phyloP scores from a whole-genome alignment of 2,329 filamentous ascomycete species.

The Diaporthe ampelina region DNA sequence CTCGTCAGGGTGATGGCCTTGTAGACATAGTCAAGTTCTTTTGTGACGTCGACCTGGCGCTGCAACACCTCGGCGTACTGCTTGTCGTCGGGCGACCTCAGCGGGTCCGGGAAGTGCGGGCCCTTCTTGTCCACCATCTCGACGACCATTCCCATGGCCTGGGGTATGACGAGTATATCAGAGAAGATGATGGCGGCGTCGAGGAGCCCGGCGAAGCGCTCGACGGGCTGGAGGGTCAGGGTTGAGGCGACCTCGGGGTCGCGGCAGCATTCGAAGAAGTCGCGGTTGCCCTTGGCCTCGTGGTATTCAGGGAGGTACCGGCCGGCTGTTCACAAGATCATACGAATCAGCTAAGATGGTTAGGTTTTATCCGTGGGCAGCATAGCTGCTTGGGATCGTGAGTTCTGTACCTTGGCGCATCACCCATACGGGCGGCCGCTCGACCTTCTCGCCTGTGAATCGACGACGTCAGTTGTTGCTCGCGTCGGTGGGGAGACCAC shows the following conservation, averaged over 20 bases:
- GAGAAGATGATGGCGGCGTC: slow-evolving; percentile 99
- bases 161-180: slow-evolving; percentile 96
- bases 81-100: slow-evolving; percentile 82
- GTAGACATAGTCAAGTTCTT: slow-evolving; percentile 94
- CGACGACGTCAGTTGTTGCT: slow-evolving; percentile 35
- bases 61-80: slow-evolving; percentile 86
- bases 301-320: slow-evolving; percentile 99
- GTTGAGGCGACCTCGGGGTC: slow-evolving; percentile 93
- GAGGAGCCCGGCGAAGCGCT: slow-evolving; percentile 89
- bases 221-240: slow-evolving; percentile 93
- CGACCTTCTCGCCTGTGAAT: slow-evolving; percentile 83
- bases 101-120: slow-evolving; percentile 90
- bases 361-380: slow-evolving; percentile 36
- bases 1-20: slow-evolving; percentile 93
- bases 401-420: slow-evolving; percentile 89
- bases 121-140: slow-evolving; percentile 98
- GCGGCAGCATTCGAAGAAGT: slow-evolving; percentile 99
- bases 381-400: slow-evolving; percentile 38
- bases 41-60: slow-evolving; percentile 84
- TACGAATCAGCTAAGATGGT: slow-evolving; percentile 39
- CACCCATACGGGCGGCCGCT: slow-evolving; percentile 97
- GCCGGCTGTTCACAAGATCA: slow-evolving; percentile 72
- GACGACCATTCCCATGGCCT: slow-evolving; percentile 98
- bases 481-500: neutral
- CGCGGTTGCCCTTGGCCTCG: slow-evolving; percentile 87